Evolutionary conservation across 495 filamentous ascomycete genomes (phyloP).

Genomic region (Entonaema liquescens): DNA sequence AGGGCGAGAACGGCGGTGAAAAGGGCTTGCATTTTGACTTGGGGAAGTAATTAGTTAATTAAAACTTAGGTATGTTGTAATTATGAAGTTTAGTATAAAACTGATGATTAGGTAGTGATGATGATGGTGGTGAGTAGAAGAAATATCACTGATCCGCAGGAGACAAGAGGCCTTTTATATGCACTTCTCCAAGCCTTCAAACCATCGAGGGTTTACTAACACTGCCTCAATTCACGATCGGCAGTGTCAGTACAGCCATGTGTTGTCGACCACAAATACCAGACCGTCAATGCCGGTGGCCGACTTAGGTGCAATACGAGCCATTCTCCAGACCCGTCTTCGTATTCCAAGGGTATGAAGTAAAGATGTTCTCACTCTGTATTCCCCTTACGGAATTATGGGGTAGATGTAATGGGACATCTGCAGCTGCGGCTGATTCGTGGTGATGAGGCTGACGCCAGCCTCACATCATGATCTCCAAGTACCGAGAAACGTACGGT

Average conservation of each 20-base stretch:
- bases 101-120: background rate
- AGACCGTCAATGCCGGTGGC: background rate
- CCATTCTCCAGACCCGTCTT: background rate
- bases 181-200: background rate
- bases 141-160: background rate
- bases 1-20: background rate
- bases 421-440: background rate
- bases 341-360: constrained; percentile 20
- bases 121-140: background rate
- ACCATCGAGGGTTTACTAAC: background rate
- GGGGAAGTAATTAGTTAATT: background rate
- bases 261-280: background rate
- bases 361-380: constrained; percentile 1
- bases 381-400: background rate
- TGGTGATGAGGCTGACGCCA: background rate
- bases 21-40: background rate
- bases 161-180: background rate
- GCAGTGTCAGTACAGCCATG: background rate
- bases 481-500: background rate
- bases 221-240: background rate
- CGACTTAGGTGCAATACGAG: constrained; percentile 13
- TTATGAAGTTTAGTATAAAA: no score
- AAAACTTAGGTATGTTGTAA: no score
- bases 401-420: background rate
- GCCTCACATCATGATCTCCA: background rate